phyloP scores from a whole-genome alignment of 805 yeast species.

The Metschnikowia lunata region DNA sequence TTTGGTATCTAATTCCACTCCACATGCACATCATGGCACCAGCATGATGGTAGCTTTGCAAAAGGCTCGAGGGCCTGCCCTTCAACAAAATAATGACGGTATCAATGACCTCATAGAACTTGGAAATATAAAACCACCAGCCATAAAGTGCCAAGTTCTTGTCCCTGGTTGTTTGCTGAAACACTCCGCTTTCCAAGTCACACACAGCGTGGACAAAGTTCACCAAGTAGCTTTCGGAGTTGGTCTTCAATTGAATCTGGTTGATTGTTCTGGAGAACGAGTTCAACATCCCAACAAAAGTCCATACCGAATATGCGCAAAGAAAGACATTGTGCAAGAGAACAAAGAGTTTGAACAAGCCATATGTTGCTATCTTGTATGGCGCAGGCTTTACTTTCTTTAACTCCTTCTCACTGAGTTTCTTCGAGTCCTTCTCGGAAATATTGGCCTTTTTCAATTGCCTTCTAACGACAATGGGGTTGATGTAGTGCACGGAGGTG shows the following conservation, averaged over 20 bases:
- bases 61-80: slow-evolving; percentile 60
- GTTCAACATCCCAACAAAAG: slow-evolving; percentile 59
- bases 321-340: slow-evolving; percentile 56
- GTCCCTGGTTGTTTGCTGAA: slow-evolving; percentile 28
- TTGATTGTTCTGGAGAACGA: slow-evolving; percentile 43
- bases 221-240: slow-evolving; percentile 28
- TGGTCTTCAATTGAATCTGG: slow-evolving; percentile 11
- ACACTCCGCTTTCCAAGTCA: slow-evolving; percentile 55
- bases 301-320: slow-evolving; percentile 67
- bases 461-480: slow-evolving; percentile 44
- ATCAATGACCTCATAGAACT: slow-evolving; percentile 68
- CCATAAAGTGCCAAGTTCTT: slow-evolving; percentile 51
- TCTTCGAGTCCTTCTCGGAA: slow-evolving; percentile 16
- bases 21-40: slow-evolving; percentile 82
- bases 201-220: slow-evolving; percentile 61
- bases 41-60: slow-evolving; percentile 73
- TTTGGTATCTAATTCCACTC: slow-evolving; percentile 65
- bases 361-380: slow-evolving; percentile 40
- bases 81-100: slow-evolving; percentile 62
- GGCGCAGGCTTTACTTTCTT: slow-evolving; percentile 53
- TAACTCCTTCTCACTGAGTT: slow-evolving; percentile 18
- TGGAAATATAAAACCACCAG: slow-evolving; percentile 64
- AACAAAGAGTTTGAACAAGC: slow-evolving; percentile 50
- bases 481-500: slow-evolving; percentile 50
- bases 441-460: slow-evolving; percentile 34